A percentile compares a stretch with the other conserved stretches of the same genome.
Conservation (phyloP, 805 yeast genomes). For the Lipomyces sp. region DNA sequence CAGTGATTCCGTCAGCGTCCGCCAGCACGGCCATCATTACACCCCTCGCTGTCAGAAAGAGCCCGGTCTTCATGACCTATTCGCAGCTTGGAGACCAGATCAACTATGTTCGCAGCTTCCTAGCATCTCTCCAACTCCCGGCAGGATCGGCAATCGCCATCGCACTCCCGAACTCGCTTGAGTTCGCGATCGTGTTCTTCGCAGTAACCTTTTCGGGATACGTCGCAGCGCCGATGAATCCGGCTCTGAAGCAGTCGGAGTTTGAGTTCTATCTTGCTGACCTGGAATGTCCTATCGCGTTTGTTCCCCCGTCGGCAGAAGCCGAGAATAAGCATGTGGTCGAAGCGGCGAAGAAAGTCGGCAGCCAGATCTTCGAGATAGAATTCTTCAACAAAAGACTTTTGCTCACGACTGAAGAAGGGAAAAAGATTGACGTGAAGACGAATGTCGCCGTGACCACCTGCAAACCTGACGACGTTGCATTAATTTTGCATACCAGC, state of each 20-base stretch:
- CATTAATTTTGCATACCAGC: slow-evolving; percentile 66
- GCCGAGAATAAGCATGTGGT: slow-evolving; percentile 45
- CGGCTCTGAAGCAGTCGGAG: slow-evolving; percentile 58
- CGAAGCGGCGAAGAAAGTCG: slow-evolving; percentile 49
- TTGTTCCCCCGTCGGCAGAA: slow-evolving; percentile 58
- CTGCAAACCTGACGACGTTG: slow-evolving; percentile 46
- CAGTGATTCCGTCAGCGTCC: slow-evolving; percentile 7
- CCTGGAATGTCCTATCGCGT: slow-evolving; percentile 52
- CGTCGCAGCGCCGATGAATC: slow-evolving; percentile 68
- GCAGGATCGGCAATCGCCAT: slow-evolving; percentile 40
- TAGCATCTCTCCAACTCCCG: slow-evolving; percentile 16
- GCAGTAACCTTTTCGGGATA: slow-evolving; percentile 55
- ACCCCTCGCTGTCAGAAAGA: slow-evolving; percentile 5
- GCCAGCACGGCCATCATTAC: slow-evolving; percentile 16
- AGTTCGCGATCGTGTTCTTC: slow-evolving; percentile 54
- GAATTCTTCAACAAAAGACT: background rate
- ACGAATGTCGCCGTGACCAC: slow-evolving; percentile 39
- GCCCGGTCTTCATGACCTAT: slow-evolving; percentile 10
- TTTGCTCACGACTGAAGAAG: background rate
- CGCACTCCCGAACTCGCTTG: slow-evolving; percentile 59
- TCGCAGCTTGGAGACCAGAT: slow-evolving; percentile 5
- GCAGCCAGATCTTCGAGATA: slow-evolving; percentile 21
- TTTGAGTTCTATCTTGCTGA: slow-evolving; percentile 64
- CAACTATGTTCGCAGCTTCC: slow-evolving; percentile 11
- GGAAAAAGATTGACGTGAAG: slow-evolving; percentile 35